These are phyloP conservation scores for Salix exigua DNA, from an alignment of 345 rosid species.

Conservation along the genomic window DNA sequence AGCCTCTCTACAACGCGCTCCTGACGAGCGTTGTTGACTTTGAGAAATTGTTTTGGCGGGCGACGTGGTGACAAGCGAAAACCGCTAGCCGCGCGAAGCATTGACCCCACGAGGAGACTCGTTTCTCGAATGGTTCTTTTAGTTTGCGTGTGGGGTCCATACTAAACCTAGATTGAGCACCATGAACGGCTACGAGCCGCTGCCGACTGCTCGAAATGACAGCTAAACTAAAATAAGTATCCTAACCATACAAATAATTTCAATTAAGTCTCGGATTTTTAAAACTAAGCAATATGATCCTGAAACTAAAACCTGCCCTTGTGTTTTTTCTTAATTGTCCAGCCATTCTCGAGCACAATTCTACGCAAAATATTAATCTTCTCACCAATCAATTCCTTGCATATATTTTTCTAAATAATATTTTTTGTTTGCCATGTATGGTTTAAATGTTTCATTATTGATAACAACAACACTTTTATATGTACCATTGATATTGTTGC, in stretches of 20 bases:
- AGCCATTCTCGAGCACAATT: background rate
- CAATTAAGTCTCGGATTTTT: background rate
- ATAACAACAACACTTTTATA: too few relatives aligned
- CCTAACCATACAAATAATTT: background rate
- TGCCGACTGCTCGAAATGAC: background rate
- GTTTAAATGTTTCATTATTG: too few relatives aligned
- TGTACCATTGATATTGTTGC: too few relatives aligned
- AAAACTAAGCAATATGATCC: background rate
- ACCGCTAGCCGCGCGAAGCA: background rate
- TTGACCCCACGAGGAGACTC: background rate
- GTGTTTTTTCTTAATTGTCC: background rate
- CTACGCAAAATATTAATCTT: too few relatives aligned
- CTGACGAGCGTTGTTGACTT: background rate
- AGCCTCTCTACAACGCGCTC: background rate
- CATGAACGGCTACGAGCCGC: slow-evolving; percentile 24
- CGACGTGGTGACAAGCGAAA: background rate
- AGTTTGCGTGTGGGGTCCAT: background rate
- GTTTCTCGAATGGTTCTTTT: background rate
- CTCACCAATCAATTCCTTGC: too few relatives aligned
- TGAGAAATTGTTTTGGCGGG: background rate
- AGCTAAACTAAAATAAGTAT: background rate
- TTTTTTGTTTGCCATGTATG: too few relatives aligned
- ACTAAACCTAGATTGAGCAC: background rate
- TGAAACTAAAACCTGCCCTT: too few relatives aligned
- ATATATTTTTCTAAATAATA: too few relatives aligned